Conservation (phyloP, 2,329 filamentous ascomycete species). For the Exophiala dermatitidis region DNA sequence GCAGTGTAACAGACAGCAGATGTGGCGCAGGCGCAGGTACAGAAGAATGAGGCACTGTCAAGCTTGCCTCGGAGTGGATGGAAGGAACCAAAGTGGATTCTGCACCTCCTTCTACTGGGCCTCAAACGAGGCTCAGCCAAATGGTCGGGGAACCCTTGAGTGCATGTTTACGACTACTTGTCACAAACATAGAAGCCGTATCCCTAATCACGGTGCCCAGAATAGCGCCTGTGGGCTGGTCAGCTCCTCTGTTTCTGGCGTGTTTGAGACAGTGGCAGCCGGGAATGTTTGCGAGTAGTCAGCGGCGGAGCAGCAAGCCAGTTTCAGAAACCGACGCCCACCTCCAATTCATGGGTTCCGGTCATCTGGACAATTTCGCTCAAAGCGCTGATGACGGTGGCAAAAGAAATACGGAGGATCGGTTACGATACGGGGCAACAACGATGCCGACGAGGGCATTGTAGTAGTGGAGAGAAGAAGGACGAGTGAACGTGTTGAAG, state of each 20-base stretch:
- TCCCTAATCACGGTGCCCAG: too few relatives aligned
- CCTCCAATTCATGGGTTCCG: conserved; percentile 6
- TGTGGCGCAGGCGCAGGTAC: conserved; percentile 14
- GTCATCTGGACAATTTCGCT: conserved; percentile 15
- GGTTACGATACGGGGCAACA: conserved; percentile 1
- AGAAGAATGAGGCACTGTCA: conserved; percentile 6
- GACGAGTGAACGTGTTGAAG: neutral
- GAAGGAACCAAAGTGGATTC: neutral
- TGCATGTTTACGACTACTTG: neutral
- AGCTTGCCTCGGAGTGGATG: neutral
- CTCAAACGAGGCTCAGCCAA: conserved; percentile 3
- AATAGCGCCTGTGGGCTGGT: neutral
- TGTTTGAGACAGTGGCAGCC: neutral
- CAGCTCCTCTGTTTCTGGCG: neutral
- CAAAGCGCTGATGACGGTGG: conserved; percentile 1
- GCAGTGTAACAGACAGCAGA: neutral
- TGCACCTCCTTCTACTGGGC: neutral
- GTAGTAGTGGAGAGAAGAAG: neutral
- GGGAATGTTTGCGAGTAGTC: neutral
- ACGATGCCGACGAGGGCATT: neutral
- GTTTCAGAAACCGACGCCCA: conserved; percentile 14
- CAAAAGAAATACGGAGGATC: neutral
- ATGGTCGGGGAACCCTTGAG: neutral
- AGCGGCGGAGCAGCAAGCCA: neutral
- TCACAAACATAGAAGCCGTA: neutral